These are phyloP conservation scores for Beauveria caledonica DNA, from an alignment of 2,329 filamentous ascomycete genomes.

Conservation along the genomic window DNA sequence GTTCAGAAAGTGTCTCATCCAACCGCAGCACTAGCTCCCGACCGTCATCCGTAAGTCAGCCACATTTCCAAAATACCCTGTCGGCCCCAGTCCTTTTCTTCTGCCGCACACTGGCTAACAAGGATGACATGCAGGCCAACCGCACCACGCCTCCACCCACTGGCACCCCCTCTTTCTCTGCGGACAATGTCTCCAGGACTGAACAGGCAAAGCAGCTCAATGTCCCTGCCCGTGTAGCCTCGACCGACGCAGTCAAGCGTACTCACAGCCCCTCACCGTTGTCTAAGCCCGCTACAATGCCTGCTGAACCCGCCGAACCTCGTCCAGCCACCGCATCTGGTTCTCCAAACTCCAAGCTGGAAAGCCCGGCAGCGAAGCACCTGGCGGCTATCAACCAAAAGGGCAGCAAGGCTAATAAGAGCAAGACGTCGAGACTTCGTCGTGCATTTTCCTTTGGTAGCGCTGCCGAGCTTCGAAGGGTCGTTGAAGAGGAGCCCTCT, in stretches of 20 bases:
- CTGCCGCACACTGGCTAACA: constrained; percentile 37
- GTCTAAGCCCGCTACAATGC: constrained; percentile 61
- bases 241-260: constrained; percentile 59
- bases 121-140: constrained; percentile 47
- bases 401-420: constrained; percentile 68
- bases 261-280: constrained; percentile 62
- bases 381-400: constrained; percentile 82
- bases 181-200: constrained; percentile 40
- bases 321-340: constrained; percentile 26
- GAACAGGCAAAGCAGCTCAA: constrained; percentile 49
- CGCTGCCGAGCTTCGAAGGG: constrained; percentile 78
- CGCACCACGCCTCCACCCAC: constrained; percentile 47
- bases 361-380: constrained; percentile 73
- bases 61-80: constrained; percentile 12
- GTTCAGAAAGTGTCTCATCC: constrained; percentile 57
- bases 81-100: constrained; percentile 17
- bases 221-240: constrained; percentile 54
- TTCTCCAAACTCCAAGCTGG: constrained; percentile 29
- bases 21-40: constrained; percentile 51
- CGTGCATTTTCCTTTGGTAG: constrained; percentile 96
- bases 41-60: constrained; percentile 55
- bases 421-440: constrained; percentile 77
- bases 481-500: constrained; percentile 48
- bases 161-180: constrained; percentile 41
- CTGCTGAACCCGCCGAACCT: constrained; percentile 40